Percentiles rank a stretch among this genome's conserved stretches.
These are phyloP conservation scores for Yamadazyma sp. DNA, from an alignment of 1,139 yeast genomes.

Conservation along the genomic window DNA sequence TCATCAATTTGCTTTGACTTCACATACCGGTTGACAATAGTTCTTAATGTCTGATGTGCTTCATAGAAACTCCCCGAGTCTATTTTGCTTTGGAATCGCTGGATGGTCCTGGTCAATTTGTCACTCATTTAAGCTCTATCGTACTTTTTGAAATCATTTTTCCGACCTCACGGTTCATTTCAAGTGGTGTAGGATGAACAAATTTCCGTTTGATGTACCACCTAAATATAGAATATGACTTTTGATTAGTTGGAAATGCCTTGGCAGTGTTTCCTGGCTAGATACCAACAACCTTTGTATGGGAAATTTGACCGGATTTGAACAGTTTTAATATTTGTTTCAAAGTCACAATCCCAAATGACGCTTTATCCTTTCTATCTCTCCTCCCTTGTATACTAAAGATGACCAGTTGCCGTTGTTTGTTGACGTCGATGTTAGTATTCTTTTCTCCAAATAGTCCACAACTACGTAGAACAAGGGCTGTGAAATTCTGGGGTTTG, in stretches of 20 bases:
- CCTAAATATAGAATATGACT: not conserved
- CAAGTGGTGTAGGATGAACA: not conserved
- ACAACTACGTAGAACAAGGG: constrained; percentile 17
- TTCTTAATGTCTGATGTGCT: constrained; percentile 90
- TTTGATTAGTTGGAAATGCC: no score
- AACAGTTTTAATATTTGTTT: not conserved
- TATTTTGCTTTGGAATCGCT: constrained; percentile 67
- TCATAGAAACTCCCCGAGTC: constrained; percentile 81
- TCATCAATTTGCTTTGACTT: constrained; percentile 64
- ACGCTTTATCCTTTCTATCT: not conserved
- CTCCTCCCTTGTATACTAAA: not conserved
- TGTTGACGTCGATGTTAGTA: constrained; percentile 4
- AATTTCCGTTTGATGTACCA: not conserved
- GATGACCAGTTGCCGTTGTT: constrained; percentile 1
- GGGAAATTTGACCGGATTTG: not conserved
- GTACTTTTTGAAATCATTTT: not conserved
- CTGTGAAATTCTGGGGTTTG: constrained; percentile 11
- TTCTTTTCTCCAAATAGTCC: constrained; percentile 14
- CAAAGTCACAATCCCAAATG: not conserved
- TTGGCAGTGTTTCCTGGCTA: no score
- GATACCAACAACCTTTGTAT: not conserved
- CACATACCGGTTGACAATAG: constrained; percentile 82
- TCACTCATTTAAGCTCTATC: constrained; percentile 22
- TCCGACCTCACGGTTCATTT: not conserved
- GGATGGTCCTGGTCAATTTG: constrained; percentile 59